A percentile compares a stretch with the other conserved stretches of the same genome.
Evolutionary conservation across 768 basidiomycete genomes (phyloP).

Genomic region (Suillus americanus): DNA sequence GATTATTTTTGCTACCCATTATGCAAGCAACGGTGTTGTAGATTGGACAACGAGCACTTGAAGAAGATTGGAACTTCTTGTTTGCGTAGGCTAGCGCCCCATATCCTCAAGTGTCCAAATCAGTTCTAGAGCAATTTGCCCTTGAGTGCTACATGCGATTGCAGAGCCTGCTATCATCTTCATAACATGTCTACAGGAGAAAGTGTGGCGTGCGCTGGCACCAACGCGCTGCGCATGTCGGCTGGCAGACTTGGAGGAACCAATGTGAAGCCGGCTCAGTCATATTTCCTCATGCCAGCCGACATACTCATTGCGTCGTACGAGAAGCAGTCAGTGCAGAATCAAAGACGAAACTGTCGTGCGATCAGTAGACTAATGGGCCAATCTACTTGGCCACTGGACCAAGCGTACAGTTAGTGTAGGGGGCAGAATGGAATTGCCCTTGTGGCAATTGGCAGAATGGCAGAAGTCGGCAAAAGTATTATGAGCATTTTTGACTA

Average conservation of each 20-base stretch:
- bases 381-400: neutral
- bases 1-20: neutral
- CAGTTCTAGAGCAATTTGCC: neutral
- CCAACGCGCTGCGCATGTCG: neutral
- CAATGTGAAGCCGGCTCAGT: neutral
- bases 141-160: neutral
- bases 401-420: neutral
- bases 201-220: neutral
- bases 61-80: neutral
- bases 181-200: neutral
- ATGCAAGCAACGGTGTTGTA: neutral
- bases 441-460: too few relatives aligned
- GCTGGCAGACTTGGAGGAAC: neutral
- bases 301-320: neutral
- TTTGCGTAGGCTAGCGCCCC: neutral
- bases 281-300: neutral
- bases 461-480: too few relatives aligned
- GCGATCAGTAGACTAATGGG: neutral
- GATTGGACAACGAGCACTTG: neutral
- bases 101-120: neutral
- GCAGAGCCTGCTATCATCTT: neutral
- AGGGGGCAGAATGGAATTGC: too few relatives aligned
- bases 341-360: neutral
- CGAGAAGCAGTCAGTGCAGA: neutral
- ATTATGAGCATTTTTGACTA: too few relatives aligned